Evolutionary conservation across 345 rosid species (phyloP).

Genomic region (Populus tremula): DNA sequence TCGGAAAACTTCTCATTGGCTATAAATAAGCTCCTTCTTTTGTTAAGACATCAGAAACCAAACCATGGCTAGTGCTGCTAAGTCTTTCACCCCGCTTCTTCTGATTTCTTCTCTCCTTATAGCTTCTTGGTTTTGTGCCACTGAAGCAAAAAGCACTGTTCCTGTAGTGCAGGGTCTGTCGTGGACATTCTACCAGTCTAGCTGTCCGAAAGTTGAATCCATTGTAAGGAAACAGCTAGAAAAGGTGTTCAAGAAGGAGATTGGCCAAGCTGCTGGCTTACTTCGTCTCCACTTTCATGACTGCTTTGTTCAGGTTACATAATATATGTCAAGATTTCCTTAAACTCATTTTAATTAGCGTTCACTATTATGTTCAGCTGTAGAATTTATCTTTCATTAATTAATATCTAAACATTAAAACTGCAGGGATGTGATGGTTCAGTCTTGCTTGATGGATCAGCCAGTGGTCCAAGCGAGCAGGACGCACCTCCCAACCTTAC

Average conservation of each 20-base stretch:
- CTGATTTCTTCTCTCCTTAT: slow-evolving; percentile 16
- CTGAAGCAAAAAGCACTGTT: slow-evolving; percentile 4
- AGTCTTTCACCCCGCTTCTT: slow-evolving; percentile 6
- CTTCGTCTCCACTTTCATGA: slow-evolving; percentile 92
- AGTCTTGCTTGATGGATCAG: slow-evolving; percentile 73
- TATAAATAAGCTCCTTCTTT: background rate
- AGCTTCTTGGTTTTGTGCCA: slow-evolving; percentile 8
- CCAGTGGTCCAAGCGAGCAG: slow-evolving; percentile 82
- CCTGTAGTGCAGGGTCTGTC: slow-evolving; percentile 61
- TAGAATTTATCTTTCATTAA: background rate
- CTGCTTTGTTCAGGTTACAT: slow-evolving; percentile 82
- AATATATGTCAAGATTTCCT: background rate
- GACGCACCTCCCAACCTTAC: slow-evolving; percentile 57
- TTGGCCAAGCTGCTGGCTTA: slow-evolving; percentile 88
- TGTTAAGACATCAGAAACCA: background rate
- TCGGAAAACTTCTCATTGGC: background rate
- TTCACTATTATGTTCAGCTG: background rate
- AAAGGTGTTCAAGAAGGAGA: slow-evolving; percentile 60
- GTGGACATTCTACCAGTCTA: slow-evolving; percentile 54
- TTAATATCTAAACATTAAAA: background rate
- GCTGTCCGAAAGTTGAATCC: slow-evolving; percentile 67
- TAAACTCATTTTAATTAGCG: background rate
- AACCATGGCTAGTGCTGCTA: background rate
- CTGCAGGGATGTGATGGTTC: slow-evolving; percentile 87
- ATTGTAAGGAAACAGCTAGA: slow-evolving; percentile 51